Evolutionary conservation across 148 eudicot genomes (phyloP), one percentile per base, ranked within the genome.

Genomic region (Fagopyrum homotropicum): DNA sequence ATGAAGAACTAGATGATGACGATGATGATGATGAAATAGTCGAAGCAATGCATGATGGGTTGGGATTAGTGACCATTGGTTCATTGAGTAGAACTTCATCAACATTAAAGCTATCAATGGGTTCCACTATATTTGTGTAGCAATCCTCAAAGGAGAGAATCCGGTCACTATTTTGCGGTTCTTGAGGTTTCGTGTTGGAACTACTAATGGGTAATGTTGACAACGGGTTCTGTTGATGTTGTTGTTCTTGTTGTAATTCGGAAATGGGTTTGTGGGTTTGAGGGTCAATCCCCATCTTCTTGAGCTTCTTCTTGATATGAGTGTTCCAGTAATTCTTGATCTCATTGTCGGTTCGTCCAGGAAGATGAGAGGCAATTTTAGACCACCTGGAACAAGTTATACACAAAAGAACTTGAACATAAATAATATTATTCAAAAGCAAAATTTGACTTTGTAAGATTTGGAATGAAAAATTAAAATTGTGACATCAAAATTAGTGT

Each of bases 271-370:
- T 83, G 81, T 94, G 98, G 52, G 98, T 94, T 35, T 87, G 80
- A 1, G 98, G 97, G 79, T 94, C 95, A 76, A 94, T 90, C 7
- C 98, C 98, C 92, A 94, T 84, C 77, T 90, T 91, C 22, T 87
- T 73, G 71, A 94, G 98, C 73, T 92, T 91, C 75, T 94, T 94
- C 85, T 94, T 94, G 72, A 94, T 88, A 57, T 94, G 98, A 11
- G 98, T 94, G 74, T 94, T 94, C 98, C 98, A 94, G 46, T 90
- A 96, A 73, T 94, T 94, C 75, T 94, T 94, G 52, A 94, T 94
- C 79, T 94, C 98, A 9, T 94, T 94, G 60, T 94, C 98, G 3
- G 98, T 94, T 48, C 98, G 86, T 77, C 98, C 98, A 0, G 98
- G 93, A 60, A 94, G 81, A 76, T 84, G 86, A 72, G 97, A 83